Percentiles rank a stretch among this genome's conserved stretches.
Conservation (phyloP, 2,329 filamentous ascomycete species). For the Dactylellina parvicollis region DNA sequence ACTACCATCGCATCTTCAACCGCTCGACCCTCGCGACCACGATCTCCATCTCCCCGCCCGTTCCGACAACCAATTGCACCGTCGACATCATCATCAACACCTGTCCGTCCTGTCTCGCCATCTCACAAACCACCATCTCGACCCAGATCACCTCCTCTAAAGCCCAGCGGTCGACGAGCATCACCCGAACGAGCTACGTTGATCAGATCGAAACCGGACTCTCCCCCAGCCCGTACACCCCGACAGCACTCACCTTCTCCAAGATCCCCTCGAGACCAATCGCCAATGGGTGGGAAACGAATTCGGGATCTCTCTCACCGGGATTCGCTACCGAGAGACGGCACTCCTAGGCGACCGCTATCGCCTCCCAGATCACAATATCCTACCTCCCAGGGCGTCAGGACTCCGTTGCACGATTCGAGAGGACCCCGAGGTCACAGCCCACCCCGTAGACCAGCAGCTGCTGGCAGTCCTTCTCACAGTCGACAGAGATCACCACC, state of each 20-base stretch:
- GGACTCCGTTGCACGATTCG: constrained; percentile 13
- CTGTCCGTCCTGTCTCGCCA: constrained; percentile 51
- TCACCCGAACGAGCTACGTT: constrained; percentile 56
- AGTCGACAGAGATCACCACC: constrained; percentile 27
- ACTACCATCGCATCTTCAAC: neutral
- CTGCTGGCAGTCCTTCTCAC: neutral
- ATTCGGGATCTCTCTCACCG: constrained; percentile 17
- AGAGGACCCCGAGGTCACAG: constrained; percentile 17
- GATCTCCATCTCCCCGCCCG: constrained; percentile 55
- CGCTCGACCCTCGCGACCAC: constrained; percentile 52
- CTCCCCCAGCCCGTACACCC: constrained; percentile 53
- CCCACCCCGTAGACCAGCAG: constrained; percentile 12
- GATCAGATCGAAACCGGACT: constrained; percentile 49
- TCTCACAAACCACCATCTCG: constrained; percentile 52
- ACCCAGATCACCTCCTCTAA: constrained; percentile 55
- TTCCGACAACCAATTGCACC: constrained; percentile 39
- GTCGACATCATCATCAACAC: constrained; percentile 34
- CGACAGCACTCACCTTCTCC: constrained; percentile 34
- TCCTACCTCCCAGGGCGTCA: constrained; percentile 7
- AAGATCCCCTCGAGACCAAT: constrained; percentile 30
- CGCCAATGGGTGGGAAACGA: constrained; percentile 46
- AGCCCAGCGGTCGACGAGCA: constrained; percentile 21
- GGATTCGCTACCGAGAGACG: constrained; percentile 12
- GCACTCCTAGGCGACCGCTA: constrained; percentile 27
- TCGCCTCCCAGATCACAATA: constrained; percentile 30